Evolutionary conservation across 768 basidiomycete genomes (phyloP).

Genomic region (Leccinum longicurvipes): DNA sequence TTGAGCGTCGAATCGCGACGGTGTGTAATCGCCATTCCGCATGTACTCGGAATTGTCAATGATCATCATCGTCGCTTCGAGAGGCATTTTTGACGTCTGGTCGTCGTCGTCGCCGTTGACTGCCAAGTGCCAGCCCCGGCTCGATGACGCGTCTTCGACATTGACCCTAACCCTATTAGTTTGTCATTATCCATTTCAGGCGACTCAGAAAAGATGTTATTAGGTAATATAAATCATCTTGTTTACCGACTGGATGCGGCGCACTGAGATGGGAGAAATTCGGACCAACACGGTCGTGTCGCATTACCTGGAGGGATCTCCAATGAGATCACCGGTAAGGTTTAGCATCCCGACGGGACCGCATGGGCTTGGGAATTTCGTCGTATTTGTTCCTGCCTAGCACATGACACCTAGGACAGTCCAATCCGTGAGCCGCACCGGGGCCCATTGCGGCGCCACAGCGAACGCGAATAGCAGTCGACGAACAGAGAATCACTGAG

Average conservation of each 20-base stretch:
- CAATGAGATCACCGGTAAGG: no score
- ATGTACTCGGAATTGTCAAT: slow-evolving; percentile 98
- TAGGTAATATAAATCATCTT: no score
- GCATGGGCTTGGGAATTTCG: no score
- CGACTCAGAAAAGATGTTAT: no score
- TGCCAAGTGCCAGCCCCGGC: slow-evolving; percentile 1
- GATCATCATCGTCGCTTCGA: slow-evolving; percentile 97
- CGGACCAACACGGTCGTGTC: no score
- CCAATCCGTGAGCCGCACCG: neutral
- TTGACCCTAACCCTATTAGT: slow-evolving; percentile 26
- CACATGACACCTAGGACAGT: neutral
- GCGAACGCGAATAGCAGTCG: neutral
- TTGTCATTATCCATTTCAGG: neutral
- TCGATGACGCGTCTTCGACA: slow-evolving; percentile 27
- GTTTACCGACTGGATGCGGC: no score
- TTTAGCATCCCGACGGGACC: no score
- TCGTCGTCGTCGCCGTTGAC: slow-evolving; percentile 15
- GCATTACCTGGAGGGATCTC: no score
- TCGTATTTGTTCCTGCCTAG: neutral
- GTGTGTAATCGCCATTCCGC: slow-evolving; percentile 90
- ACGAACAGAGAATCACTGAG: neutral
- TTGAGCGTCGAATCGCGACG: slow-evolving; percentile 87
- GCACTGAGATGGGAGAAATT: no score
- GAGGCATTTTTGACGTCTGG: slow-evolving; percentile 63
- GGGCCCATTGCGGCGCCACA: no score